Percentiles rank a stretch among this genome's conserved stretches.
phyloP scores from a whole-genome alignment of 495 filamentous ascomycete species.

The Penicillium verhagenii region DNA sequence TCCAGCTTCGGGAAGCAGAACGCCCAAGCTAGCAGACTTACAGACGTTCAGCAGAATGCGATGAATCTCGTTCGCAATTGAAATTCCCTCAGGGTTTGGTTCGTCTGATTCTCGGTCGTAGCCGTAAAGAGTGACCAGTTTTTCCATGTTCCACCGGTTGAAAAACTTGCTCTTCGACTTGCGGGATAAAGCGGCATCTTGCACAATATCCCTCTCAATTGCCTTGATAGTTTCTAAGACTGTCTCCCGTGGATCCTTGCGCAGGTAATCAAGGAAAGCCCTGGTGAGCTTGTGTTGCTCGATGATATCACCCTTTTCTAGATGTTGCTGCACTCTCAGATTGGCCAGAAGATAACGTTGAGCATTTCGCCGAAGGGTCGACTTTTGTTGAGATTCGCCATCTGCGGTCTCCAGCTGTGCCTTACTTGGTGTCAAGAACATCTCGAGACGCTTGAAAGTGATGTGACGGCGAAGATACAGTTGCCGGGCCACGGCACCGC shows the following conservation, averaged over 20 bases:
- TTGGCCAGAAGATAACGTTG: constrained; percentile 71
- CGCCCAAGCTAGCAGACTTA: constrained; percentile 64
- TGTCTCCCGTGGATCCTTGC: constrained; percentile 69
- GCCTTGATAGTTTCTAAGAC: constrained; percentile 65
- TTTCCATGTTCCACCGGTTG: constrained; percentile 64
- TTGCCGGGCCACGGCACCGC: constrained; percentile 67
- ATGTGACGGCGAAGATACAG: constrained; percentile 68
- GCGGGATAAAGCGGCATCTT: constrained; percentile 66
- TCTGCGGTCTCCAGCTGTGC: constrained; percentile 47
- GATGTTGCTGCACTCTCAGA: constrained; percentile 65
- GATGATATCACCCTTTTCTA: constrained; percentile 72
- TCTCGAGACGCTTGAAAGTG: constrained; percentile 69
- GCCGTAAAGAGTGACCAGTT: constrained; percentile 69
- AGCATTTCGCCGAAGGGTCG: constrained; percentile 74
- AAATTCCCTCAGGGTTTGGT: constrained; percentile 30
- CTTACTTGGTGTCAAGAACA: constrained; percentile 48
- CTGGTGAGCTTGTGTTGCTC: constrained; percentile 68
- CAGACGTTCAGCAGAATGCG: constrained; percentile 71
- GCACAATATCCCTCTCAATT: constrained; percentile 63
- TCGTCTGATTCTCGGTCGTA: constrained; percentile 51
- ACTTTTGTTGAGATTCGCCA: constrained; percentile 56
- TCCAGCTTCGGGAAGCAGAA: constrained; percentile 65
- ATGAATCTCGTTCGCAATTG: constrained; percentile 62
- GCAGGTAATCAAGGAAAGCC: constrained; percentile 65
- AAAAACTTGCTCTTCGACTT: constrained; percentile 71